Evolutionary conservation across 768 basidiomycete genomes (phyloP).

Genomic region (Lactarius evosmus): DNA sequence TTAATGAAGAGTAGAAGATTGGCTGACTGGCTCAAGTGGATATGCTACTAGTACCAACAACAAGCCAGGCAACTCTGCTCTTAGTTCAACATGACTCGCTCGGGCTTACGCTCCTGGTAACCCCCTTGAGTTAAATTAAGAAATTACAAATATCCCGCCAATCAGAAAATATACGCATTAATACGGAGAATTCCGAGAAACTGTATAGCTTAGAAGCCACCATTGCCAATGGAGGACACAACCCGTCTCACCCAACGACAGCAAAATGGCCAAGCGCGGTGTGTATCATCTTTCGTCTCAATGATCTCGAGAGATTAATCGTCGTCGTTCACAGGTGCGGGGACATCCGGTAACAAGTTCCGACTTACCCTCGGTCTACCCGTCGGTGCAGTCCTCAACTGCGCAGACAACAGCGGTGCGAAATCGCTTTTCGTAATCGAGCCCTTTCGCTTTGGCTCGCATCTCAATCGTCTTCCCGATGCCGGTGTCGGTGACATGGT

Average conservation of each 20-base stretch:
- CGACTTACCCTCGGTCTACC: conserved; percentile 93
- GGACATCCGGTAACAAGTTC: conserved; percentile 92
- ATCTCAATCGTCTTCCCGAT: conserved; percentile 95
- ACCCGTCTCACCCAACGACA: conserved; percentile 27
- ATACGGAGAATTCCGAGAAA: conserved; percentile 28
- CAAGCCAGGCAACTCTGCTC: conserved; percentile 1
- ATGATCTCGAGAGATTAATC: not conserved
- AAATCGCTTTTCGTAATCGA: conserved; percentile 95
- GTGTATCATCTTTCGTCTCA: conserved; percentile 20
- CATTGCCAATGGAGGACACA: conserved; percentile 13
- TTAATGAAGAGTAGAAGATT: conserved; percentile 2
- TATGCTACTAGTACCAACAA: not conserved
- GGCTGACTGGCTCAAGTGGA: conserved; percentile 1
- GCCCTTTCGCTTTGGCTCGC: conserved; percentile 93
- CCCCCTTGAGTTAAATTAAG: not conserved
- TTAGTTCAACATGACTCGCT: conserved; percentile 14
- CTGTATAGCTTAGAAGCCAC: conserved; percentile 34
- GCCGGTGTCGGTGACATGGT: conserved; percentile 95
- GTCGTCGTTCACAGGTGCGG: conserved; percentile 39
- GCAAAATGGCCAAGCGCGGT: conserved; percentile 40
- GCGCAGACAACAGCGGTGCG: conserved; percentile 99
- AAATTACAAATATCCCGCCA: conserved; percentile 5
- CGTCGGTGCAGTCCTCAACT: conserved; percentile 92
- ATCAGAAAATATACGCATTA: not conserved
- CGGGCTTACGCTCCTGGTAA: not conserved